These are phyloP conservation scores for Poa annua DNA, from an alignment of 176 grass and related monocot species.

Conservation along the genomic window DNA sequence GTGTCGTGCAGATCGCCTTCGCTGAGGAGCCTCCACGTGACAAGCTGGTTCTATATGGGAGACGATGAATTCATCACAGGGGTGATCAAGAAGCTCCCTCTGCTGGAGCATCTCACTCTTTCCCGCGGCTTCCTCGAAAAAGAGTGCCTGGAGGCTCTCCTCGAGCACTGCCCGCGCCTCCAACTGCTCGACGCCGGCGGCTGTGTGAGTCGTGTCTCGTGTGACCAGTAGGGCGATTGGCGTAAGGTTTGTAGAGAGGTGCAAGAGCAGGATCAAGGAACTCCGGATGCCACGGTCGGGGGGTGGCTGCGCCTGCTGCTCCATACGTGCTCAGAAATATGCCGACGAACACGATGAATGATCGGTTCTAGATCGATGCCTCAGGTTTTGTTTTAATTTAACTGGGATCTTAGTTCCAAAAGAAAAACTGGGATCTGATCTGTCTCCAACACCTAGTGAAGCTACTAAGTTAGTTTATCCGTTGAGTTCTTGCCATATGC, in stretches of 20 bases:
- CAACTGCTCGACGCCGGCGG: neutral
- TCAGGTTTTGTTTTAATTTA: neutral
- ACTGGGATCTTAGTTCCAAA: neutral
- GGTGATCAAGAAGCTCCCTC: constrained; percentile 5
- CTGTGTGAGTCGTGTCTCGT: too few species aligned
- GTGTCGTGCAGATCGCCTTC: neutral
- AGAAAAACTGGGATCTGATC: too few species aligned
- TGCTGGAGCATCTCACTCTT: neutral
- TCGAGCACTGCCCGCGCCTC: too few species aligned
- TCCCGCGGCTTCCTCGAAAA: neutral
- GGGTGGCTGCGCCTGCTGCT: neutral
- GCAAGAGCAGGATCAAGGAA: constrained; percentile 4
- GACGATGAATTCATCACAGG: neutral
- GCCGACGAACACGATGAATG: neutral
- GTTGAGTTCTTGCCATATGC: neutral
- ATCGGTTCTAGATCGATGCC: neutral
- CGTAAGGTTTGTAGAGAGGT: neutral
- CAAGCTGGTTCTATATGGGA: neutral
- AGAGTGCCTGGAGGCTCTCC: neutral
- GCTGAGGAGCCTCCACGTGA: neutral
- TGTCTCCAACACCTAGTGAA: neutral
- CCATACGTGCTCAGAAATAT: neutral
- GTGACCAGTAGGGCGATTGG: neutral
- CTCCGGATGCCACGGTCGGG: neutral
- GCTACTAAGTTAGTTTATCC: neutral